phyloP scores from a whole-genome alignment of 2,329 filamentous ascomycete genomes.

The Sporothrix humicola region DNA sequence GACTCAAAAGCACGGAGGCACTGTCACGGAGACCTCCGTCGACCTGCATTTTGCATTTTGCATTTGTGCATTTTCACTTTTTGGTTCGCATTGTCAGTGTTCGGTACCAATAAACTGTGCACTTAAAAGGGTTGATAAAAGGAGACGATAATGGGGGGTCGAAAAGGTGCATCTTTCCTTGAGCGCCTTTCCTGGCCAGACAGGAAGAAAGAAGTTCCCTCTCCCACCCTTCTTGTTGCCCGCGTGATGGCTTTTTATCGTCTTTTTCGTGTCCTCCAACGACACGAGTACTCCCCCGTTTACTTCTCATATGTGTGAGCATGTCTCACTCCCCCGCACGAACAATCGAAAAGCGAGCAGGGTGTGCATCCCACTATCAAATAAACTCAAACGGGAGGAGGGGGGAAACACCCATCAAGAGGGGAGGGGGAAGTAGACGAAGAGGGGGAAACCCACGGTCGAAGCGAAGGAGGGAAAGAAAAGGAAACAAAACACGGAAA shows the following conservation, averaged over 20 bases:
- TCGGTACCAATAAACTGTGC: not conserved
- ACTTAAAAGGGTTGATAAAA: not conserved
- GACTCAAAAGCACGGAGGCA: not conserved
- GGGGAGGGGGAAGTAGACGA: not conserved
- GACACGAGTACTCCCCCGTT: not conserved
- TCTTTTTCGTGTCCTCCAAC: not conserved
- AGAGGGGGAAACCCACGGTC: not conserved
- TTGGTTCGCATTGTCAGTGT: not conserved
- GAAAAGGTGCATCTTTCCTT: too few relatives aligned
- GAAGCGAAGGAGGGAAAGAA: conserved; percentile 3
- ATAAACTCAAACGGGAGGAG: conserved; percentile 1
- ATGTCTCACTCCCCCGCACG: not conserved
- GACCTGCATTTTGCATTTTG: not conserved
- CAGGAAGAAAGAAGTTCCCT: not conserved
- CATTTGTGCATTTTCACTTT: too few relatives aligned
- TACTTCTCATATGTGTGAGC: not conserved
- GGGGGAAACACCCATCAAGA: not conserved
- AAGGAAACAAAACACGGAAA: not conserved
- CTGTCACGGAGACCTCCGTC: not conserved
- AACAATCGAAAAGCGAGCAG: not conserved
- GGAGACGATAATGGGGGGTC: too few relatives aligned
- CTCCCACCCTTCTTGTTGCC: not conserved
- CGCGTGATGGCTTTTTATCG: conserved; percentile 7
- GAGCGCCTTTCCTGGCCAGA: too few relatives aligned
- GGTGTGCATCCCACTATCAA: conserved; percentile 25